Evolutionary conservation across 2,329 filamentous ascomycete species (phyloP), one percentile per base, ranked within the genome.

Genomic region (Sporothrix curviconia): DNA sequence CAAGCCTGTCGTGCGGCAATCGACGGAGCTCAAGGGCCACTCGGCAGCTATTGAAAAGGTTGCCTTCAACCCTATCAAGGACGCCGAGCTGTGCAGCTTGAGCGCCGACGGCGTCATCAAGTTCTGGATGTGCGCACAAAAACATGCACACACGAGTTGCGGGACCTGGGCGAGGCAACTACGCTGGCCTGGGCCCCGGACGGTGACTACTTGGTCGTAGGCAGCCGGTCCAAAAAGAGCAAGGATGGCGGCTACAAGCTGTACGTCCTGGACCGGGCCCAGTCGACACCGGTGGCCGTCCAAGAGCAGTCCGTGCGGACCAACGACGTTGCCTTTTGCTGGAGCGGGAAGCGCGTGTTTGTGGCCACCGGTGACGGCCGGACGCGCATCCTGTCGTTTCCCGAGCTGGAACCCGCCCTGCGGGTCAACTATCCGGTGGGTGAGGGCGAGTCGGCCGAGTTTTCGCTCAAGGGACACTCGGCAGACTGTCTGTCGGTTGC

Each of bases 61-160:
- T 1, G 85, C 85, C 1, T 92, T 90, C 71, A 89, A 90, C 66
- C 89, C 89, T 0, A 79, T 81, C 59, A 88, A 85, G 68, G 89
- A 92, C 68, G 84, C 86, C 4, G 86, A 92, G 71, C 76, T 92
- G 8, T 89, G 86, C 63, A 90, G 85, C 67, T 80, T 89, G 55
- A 87, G 86, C 63, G 80, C 76, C 44, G 89, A 92, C 67, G 89
- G 89, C 2, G 81, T 85, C 32, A 84, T 89, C 60, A 84, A 87
- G 67, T 84, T 92, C 64, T 92, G 89, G 89, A 92, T 66, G 87
- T 91, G 12, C 78, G 88, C 64, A 86, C 80, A 59, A 89, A 88
- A 67, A 78, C 80, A 1, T 85, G 84, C 64, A 78, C 86, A 61
- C 87, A 87, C 54, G 85, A 89, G 68, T 78, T 89, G 39, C 84